A percentile compares a stretch with the other conserved stretches of the same genome.
phyloP scores from a whole-genome alignment of 1,284 basidiomycete genomes.

The Moesziomyces parantarcticus region DNA sequence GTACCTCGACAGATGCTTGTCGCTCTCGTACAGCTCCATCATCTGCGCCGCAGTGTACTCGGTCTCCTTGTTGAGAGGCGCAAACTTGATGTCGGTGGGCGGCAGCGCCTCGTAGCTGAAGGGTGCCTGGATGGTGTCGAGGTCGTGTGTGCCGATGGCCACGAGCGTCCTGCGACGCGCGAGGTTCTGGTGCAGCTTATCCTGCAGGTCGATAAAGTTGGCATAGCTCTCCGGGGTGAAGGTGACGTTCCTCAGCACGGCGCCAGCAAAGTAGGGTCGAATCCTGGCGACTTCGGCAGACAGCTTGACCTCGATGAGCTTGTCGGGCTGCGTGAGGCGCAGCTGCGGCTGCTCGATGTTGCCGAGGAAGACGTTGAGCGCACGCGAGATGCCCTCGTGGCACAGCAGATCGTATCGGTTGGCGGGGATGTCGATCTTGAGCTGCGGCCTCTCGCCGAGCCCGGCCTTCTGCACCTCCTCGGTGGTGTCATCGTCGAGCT shows the following conservation, averaged over 20 bases:
- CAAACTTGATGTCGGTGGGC: constrained; percentile 89
- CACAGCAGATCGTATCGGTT: constrained; percentile 97
- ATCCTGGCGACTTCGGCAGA: constrained; percentile 71
- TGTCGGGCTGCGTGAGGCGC: constrained; percentile 45
- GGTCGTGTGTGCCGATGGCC: constrained; percentile 96
- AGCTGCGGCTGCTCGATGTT: constrained; percentile 75
- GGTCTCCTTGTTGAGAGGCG: constrained; percentile 84
- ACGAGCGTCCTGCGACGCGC: constrained; percentile 90
- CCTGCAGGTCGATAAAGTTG: constrained; percentile 95
- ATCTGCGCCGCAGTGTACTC: constrained; percentile 69
- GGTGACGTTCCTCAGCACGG: constrained; percentile 85
- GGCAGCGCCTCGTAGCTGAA: constrained; percentile 91
- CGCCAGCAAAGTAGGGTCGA: constrained; percentile 89
- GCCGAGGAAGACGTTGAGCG: constrained; percentile 85
- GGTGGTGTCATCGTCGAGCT: constrained; percentile 98
- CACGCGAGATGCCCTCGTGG: constrained; percentile 92
- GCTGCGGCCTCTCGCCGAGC: constrained; percentile 86
- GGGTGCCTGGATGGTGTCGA: constrained; percentile 86
- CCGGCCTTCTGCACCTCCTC: constrained; percentile 80
- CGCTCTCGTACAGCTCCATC: constrained; percentile 76
- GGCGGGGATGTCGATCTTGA: constrained; percentile 98
- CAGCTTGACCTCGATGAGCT: constrained; percentile 55
- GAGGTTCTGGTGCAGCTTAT: constrained; percentile 97
- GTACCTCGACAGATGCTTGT: constrained; percentile 89
- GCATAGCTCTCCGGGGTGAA: constrained; percentile 91